Evolutionary conservation across 768 basidiomycete genomes (phyloP), one percentile per base, ranked within the genome.

Genomic region (Rhodosporidiobolus sp.): DNA sequence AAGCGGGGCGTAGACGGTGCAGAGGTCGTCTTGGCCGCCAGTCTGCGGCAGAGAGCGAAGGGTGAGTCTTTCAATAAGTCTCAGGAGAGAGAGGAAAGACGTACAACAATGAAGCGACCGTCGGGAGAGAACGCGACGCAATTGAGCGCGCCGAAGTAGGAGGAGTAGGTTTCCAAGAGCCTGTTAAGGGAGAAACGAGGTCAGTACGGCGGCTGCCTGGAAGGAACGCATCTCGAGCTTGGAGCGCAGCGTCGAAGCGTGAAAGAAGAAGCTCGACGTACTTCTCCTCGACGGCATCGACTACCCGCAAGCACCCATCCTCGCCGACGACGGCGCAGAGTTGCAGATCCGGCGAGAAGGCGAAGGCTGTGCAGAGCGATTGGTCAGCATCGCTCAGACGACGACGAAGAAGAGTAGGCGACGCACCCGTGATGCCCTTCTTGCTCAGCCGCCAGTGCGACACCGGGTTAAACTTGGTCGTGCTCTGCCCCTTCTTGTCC

Each of bases 101-200:
- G 61, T 80, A 90, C 92, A 70, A 96, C 81, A 58, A 99, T 89
- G 79, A 95, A 97, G 28, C 94, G 87, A 20, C 92, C 91, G 80
- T 98, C 94, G 0, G 94, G 94, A 5, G 93, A 94, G 94, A 94
- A 98, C 0, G 91, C 88, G 3, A 97, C 88, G 74, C 89, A 91
- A 7, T 89, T 94, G 48, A 99, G 80, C 3, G 91, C 86, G 24
- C 94, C 95, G 78, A 98, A 99, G 80, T 99, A 99, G 7, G 93
- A 92, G 1, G 91, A 88, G 79, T 91, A 97, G 73, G 90, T 91
- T 79, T 98, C 93, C 28, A 93, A 86, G n/a, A 98, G 85, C 77
- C 94, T 95, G 70, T 24, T 46, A 9, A 59, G 34, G 43, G 35
- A 28, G 58, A 56, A 24, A 19, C 46, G 56, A 17, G 49, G 10